Base-by-base conservation (phyloP, 2,329 filamentous ascomycete species). In the Didymella glomerata region DNA sequence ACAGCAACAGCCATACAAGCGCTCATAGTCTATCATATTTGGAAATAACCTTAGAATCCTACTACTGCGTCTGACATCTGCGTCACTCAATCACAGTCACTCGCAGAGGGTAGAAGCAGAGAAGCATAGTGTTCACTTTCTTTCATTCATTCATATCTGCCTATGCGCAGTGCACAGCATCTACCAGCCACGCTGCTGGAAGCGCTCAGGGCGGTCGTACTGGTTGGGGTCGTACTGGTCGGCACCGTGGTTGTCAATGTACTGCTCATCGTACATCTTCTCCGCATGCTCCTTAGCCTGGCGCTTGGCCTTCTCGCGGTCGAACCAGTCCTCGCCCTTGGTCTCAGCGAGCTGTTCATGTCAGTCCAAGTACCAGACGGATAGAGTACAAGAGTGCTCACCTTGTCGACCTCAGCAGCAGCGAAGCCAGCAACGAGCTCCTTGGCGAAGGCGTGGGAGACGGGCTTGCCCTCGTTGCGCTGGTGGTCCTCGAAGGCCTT, bases 401-500 rank as follows among this genome's bases (percentile, higher is more conserved):
- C 47, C 24, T 48, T 90, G 82, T 94, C 90, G 3, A 70, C 56
- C 55, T 64, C 57, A 14, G 42, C 47, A 11, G n/a, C 90, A 27
- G 88, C 90, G 55, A 93, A 81, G 59, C 88, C 90, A 16, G 85
- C 89, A 30, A 94, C 78, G 44, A 90, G 76, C 80, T 93, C 91
- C 82, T 94, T 94, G 74, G 91, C 91, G 71, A 92, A 89, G 41
- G 80, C 80, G 80, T 94, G 91, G 64, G 83, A 85, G 68, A 93
- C 88, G 7, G 84, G 75, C 82, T 92, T 88, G 79, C 89, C 90
- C 75, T 91, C 82, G 56, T 79, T 82, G 71, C 89, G 88, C 81
- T 93, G 89, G 69, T 85, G 82, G 77, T 93, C 88, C 79, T 93
- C 90, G 70, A 88, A 93, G 22, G 88, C 81, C 83, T 92, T 92